A percentile compares a stretch with the other conserved stretches of the same genome.
Conservation (phyloP, 768 basidiomycete genomes). For the Rhodotorula diobovata region DNA sequence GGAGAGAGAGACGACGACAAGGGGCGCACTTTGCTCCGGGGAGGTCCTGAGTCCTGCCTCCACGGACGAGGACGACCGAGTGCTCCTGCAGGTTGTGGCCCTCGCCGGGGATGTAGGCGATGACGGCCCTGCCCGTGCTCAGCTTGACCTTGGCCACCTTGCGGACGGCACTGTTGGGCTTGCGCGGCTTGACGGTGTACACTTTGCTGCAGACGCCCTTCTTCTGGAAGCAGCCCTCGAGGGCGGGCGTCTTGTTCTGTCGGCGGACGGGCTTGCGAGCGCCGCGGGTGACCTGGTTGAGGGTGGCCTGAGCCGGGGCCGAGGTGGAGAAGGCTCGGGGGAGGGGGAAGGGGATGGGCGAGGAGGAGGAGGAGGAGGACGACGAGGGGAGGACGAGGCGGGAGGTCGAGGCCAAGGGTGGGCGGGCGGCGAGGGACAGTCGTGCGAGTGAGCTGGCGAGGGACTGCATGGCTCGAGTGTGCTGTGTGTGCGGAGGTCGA, state of each 20-base stretch:
- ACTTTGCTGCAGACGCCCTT: slow-evolving; percentile 82
- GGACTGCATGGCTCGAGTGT: background rate
- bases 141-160: slow-evolving; percentile 94
- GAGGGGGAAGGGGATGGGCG: background rate
- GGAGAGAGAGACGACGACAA: no score
- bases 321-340: slow-evolving; percentile 35
- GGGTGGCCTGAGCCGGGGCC: slow-evolving; percentile 53
- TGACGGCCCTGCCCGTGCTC: slow-evolving; percentile 76
- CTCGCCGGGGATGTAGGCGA: slow-evolving; percentile 94
- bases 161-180: slow-evolving; percentile 96
- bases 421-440: background rate
- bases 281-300: slow-evolving; percentile 81
- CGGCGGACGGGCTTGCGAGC: slow-evolving; percentile 57
- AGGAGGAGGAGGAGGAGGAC: background rate
- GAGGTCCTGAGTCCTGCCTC: slow-evolving; percentile 93
- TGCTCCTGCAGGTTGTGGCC: slow-evolving; percentile 98
- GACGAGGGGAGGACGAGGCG: background rate
- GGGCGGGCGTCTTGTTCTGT: slow-evolving; percentile 68
- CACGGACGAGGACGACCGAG: slow-evolving; percentile 87
- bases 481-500: background rate
- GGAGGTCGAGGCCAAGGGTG: slow-evolving; percentile 2
- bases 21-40: slow-evolving; percentile 84
- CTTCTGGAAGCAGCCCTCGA: slow-evolving; percentile 72
- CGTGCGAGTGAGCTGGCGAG: background rate
- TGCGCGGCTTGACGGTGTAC: slow-evolving; percentile 78